These are phyloP conservation scores for Heritiera littoralis DNA, from an alignment of 345 rosid genomes.

Conservation along the genomic window DNA sequence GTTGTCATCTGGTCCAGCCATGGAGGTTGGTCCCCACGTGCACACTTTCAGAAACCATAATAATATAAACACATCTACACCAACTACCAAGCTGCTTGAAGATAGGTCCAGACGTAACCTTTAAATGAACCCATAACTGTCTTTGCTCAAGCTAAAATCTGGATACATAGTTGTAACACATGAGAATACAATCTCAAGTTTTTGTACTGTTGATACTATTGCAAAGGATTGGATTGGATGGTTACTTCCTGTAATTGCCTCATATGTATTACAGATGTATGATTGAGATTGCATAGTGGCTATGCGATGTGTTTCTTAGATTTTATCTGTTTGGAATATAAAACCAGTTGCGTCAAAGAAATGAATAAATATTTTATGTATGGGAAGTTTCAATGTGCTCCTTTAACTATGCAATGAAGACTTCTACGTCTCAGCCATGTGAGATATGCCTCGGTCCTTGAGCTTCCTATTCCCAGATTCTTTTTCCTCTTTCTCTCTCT, in stretches of 20 bases:
- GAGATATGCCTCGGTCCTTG: constrained; percentile 53
- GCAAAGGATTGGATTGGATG: background rate
- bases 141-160: background rate
- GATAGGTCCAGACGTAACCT: constrained; percentile 8
- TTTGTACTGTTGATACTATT: background rate
- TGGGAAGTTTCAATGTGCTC: constrained; percentile 26
- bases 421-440: constrained; percentile 53
- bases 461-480: constrained; percentile 40
- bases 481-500: background rate
- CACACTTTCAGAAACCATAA: background rate
- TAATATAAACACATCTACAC: background rate
- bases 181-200: background rate
- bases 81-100: background rate
- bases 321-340: background rate
- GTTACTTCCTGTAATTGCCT: background rate
- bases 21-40: constrained; percentile 15
- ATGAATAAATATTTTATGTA: background rate
- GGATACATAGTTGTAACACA: background rate
- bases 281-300: background rate
- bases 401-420: constrained; percentile 38
- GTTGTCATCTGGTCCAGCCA: constrained; percentile 19
- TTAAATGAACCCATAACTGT: too few species aligned
- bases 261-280: constrained; percentile 1
- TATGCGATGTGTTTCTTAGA: background rate
- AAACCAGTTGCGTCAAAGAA: constrained; percentile 24